Evolutionary conservation across 2,329 filamentous ascomycete genomes (phyloP), one percentile per base, ranked within the genome.

Genomic region (Didymella pinodella): DNA sequence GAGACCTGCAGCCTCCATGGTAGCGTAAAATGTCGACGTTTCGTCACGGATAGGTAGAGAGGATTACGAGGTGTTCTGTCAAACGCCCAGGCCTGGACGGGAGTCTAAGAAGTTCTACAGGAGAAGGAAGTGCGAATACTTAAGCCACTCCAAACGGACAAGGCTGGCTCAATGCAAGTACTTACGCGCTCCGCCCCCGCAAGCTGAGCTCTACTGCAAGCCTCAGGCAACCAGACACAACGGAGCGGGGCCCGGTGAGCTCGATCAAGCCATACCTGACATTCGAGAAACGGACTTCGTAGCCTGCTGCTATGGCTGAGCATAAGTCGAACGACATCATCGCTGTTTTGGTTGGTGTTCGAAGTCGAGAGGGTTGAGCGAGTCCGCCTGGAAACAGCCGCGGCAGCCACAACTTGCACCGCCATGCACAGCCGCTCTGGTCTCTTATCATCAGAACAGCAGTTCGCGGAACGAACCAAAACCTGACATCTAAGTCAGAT

Each of bases 121-220:
- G 28, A 29, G 28, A 29, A 10, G 10, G 28, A 29, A 10, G 7
- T 16, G 22, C 22, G 58, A 57, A 61, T 65, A 62, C 52, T 70
- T 71, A 67, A 57, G 2, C 7, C 49, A 48, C 18, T 18, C 18
- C 5, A 18, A 25, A n/a, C 8, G 12, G 25, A 60, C 53, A 49
- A 69, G 66, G 65, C 70, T 65, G 48, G 56, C 10, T 36, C 18
- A 11, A 40, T 25, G 58, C 31, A 32, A 53, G 41, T 36, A 48
- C 47, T 26, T 67, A 57, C 58, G 36, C 28, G 63, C 71, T 73
- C 71, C 69, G 73, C 71, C 71, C 32, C 68, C 71, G 52, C 68
- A 57, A 43, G 61, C 58, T 45, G 57, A 64, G 57, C 62, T 65
- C 59, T 54, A 48, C 57, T 65, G 61, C 62, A 66, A 47, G 47